phyloP scores from a whole-genome alignment of 345 rosid genomes.

The Litchi chinensis region DNA sequence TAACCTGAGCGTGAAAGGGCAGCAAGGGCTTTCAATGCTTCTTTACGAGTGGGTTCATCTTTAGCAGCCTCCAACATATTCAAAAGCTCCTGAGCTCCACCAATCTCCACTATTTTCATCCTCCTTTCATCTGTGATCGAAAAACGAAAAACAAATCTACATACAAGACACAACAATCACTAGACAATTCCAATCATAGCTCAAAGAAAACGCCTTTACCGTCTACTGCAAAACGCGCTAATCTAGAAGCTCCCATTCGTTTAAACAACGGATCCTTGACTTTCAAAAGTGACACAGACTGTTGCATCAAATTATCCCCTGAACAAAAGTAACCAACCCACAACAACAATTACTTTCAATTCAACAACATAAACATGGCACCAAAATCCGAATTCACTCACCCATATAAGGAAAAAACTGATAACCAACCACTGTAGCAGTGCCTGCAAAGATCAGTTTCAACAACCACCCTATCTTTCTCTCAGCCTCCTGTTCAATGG shows the following conservation, averaged over 20 bases:
- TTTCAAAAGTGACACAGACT: conserved; percentile 81
- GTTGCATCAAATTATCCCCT: conserved; percentile 89
- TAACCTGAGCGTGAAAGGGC: conserved; percentile 73
- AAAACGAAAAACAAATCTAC: conserved; percentile 10
- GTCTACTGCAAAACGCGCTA: conserved; percentile 78
- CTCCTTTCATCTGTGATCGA: conserved; percentile 70
- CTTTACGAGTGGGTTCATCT: conserved; percentile 81
- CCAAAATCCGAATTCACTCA: conserved; percentile 27
- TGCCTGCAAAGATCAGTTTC: conserved; percentile 77
- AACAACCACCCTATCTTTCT: conserved; percentile 86
- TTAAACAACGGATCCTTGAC: conserved; percentile 93
- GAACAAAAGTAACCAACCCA: background rate
- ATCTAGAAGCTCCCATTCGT: conserved; percentile 90
- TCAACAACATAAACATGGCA: no score
- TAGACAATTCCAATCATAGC: background rate
- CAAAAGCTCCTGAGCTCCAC: conserved; percentile 83
- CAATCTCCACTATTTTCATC: conserved; percentile 84
- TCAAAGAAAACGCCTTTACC: conserved; percentile 39
- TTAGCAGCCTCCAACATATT: conserved; percentile 73
- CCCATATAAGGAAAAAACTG: conserved; percentile 91
- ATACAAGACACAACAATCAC: background rate
- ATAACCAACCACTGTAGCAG: conserved; percentile 67
- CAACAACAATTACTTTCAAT: no score
- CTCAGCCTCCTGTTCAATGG: conserved; percentile 83
- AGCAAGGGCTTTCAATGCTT: conserved; percentile 76